Evolutionary conservation across 176 grass and related monocot species (phyloP).

Genomic region (Chloris gayana): DNA sequence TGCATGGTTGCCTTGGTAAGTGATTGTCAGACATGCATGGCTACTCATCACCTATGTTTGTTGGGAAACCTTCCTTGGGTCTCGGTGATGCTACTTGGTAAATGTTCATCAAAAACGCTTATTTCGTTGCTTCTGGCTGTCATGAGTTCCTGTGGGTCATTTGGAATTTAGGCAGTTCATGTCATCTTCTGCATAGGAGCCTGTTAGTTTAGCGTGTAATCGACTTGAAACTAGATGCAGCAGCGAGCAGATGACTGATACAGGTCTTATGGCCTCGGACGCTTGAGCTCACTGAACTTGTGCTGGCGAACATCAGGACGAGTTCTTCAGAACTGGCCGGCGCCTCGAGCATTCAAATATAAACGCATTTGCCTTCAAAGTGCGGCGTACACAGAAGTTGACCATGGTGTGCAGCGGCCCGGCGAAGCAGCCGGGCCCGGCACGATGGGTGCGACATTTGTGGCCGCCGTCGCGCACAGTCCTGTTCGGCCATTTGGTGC

Average conservation of each 20-base stretch:
- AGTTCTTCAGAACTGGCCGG: no score
- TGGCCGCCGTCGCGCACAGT: no score
- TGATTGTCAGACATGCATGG: constrained; percentile 43
- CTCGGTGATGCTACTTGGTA: constrained; percentile 37
- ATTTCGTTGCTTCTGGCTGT: neutral
- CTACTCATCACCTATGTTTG: constrained; percentile 40
- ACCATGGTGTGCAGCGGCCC: neutral
- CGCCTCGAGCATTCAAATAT: no score
- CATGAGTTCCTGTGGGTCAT: neutral
- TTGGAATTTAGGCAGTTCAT: neutral
- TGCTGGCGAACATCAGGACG: no score
- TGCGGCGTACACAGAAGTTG: no score
- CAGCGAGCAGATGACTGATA: no score
- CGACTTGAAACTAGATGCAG: no score
- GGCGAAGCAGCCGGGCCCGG: no score
- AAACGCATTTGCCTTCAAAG: no score
- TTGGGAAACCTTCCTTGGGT: constrained; percentile 22
- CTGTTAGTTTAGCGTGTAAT: neutral
- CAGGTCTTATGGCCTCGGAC: no score
- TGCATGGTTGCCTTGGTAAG: constrained; percentile 34
- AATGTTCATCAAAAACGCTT: constrained; percentile 38
- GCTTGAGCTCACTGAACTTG: no score
- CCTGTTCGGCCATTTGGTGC: no score
- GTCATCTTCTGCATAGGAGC: neutral
- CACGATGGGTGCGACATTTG: neutral